Percentiles rank a stretch among this genome's conserved stretches.
Conservation (phyloP, 169 alveolate genomes). For the Plasmodium yoelii region DNA sequence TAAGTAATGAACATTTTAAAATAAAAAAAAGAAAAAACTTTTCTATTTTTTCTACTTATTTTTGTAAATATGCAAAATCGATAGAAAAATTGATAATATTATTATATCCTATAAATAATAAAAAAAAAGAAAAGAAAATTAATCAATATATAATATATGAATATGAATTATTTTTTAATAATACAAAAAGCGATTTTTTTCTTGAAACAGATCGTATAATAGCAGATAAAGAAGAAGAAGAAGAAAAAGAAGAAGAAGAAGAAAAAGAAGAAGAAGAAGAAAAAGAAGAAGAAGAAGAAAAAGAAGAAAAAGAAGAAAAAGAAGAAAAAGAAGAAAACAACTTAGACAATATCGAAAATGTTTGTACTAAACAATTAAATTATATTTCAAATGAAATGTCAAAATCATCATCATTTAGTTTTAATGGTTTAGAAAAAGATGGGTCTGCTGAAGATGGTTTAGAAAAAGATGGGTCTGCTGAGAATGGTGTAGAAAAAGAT, state of each 20-base stretch:
- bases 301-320: too few species aligned
- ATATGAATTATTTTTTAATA: constrained; percentile 28
- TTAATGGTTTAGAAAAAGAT: too few species aligned
- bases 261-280: too few species aligned
- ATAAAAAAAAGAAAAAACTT: constrained; percentile 32
- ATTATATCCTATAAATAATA: not conserved
- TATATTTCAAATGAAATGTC: not conserved
- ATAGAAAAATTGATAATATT: constrained; percentile 3
- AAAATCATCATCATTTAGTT: not conserved
- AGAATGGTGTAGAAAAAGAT: too few species aligned
- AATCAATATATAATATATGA: constrained; percentile 21
- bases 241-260: too few species aligned
- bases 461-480: too few species aligned
- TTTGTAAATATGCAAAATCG: constrained; percentile 29
- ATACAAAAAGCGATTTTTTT: not conserved
- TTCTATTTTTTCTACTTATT: constrained; percentile 31
- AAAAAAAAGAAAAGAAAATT: not conserved
- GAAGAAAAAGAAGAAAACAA: not conserved
- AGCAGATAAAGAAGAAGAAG: not conserved
- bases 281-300: too few species aligned
- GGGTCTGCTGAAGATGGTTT: too few species aligned
- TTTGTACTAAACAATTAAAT: not conserved
- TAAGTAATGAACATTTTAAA: constrained; percentile 47
- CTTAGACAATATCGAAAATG: not conserved
- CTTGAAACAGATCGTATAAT: not conserved